Evolutionary conservation across 75 land plant species (phyloP).

Genomic region (Picea glauca): DNA sequence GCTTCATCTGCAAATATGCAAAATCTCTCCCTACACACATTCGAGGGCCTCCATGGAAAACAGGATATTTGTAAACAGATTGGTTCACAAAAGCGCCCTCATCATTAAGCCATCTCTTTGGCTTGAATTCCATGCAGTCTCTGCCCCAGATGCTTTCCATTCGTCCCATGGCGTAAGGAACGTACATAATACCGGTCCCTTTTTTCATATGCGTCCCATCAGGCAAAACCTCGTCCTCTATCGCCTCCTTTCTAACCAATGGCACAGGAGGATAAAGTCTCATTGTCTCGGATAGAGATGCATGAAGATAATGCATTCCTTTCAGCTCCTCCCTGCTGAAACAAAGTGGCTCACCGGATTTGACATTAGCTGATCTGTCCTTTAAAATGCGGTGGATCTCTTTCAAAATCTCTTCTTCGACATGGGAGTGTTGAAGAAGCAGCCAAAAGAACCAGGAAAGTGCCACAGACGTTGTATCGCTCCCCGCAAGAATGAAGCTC

Average conservation of each 20-base stretch:
- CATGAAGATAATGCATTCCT: conserved; percentile 55
- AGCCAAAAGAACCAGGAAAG: conserved; percentile 88
- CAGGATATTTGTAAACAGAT: conserved; percentile 21
- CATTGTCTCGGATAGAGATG: conserved; percentile 52
- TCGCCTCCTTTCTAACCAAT: conserved; percentile 51
- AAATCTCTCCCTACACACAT: conserved; percentile 25
- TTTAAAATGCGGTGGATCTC: conserved; percentile 36
- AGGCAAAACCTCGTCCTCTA: conserved; percentile 57
- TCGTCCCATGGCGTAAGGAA: conserved; percentile 61
- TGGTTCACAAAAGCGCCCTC: conserved; percentile 11
- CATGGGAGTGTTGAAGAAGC: conserved; percentile 50
- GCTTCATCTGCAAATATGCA: conserved; percentile 28
- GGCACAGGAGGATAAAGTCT: conserved; percentile 73
- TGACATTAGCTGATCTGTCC: too few relatives aligned
- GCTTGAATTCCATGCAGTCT: conserved; percentile 34
- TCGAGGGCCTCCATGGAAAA: conserved; percentile 24
- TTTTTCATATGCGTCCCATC: conserved; percentile 52
- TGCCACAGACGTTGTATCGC: conserved; percentile 87
- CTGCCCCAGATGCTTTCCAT: conserved; percentile 62
- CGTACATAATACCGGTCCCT: conserved; percentile 49
- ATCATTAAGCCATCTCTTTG: conserved; percentile 35
- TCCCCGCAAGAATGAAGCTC: conserved; percentile 82
- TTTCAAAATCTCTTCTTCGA: conserved; percentile 47
- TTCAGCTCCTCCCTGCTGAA: conserved; percentile 23
- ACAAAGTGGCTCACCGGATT: background rate